phyloP scores from a whole-genome alignment of 805 yeast genomes.

The Scheffersomyces amazonensis region DNA sequence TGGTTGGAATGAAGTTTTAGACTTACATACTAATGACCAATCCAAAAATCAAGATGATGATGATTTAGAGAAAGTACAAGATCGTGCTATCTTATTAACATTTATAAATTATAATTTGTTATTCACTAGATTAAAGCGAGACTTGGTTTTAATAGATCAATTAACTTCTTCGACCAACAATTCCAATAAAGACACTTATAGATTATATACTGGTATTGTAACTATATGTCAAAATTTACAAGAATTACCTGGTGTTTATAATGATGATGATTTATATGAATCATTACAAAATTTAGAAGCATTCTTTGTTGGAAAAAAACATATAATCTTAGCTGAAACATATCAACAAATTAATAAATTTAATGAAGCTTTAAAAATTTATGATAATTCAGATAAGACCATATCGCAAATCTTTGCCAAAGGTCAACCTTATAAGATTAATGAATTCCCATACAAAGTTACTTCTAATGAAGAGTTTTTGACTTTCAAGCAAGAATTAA shows the following conservation, averaged over 20 bases:
- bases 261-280: conserved; percentile 65
- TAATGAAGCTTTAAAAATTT: conserved; percentile 48
- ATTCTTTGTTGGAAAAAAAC: conserved; percentile 46
- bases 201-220: conserved; percentile 50
- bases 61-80: conserved; percentile 60
- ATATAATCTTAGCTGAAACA: conserved; percentile 42
- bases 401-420: conserved; percentile 10
- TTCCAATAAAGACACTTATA: conserved; percentile 41
- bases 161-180: conserved; percentile 20
- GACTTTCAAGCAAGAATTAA: conserved; percentile 16
- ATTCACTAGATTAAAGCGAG: conserved; percentile 71
- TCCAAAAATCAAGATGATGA: conserved; percentile 46
- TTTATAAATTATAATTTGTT: conserved; percentile 69
- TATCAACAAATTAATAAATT: conserved; percentile 39
- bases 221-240: conserved; percentile 55
- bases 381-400: conserved; percentile 17
- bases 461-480: conserved; percentile 34
- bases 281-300: conserved; percentile 50
- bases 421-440: conserved; percentile 18
- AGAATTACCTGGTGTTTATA: conserved; percentile 90
- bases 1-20: conserved; percentile 70
- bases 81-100: conserved; percentile 71
- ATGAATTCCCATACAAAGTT: conserved; percentile 41
- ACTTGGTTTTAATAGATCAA: conserved; percentile 45
- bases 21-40: conserved; percentile 54